Evolutionary conservation across 2,329 filamentous ascomycete species (phyloP), one percentile per base, ranked within the genome.

Genomic region (Periconia macrospinosa): DNA sequence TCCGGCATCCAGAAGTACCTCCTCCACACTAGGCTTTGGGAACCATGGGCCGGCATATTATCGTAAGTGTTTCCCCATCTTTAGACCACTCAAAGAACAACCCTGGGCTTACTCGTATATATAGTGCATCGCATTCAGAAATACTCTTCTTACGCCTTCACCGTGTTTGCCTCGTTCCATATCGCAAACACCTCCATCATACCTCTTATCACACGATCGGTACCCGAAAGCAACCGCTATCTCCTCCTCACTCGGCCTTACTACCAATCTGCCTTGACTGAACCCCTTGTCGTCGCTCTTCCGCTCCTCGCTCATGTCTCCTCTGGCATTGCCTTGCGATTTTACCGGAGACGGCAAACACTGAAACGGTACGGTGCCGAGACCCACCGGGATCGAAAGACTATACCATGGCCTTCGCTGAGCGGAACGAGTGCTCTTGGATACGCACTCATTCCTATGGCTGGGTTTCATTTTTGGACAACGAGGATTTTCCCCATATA

Each of bases 231-330:
- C 55, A 92, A 97, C 70, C 86, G 86, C 47, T 96, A 92, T 74
- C 86, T 97, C 46, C 87, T 97, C 59, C 90, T 96, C 73, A 92
- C 92, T 27, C 86, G 93, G 56, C 92, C 95, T 46, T 86, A 94
- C 73, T 97, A 97, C 78, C 93, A 97, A 74, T 92, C 91, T 19
- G 52, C 65, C 1, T 82, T 88, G 1, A 78, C 90, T 15, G 92
- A 97, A 70, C 90, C 91, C 3, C 77, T 95, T 18, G 81, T 97
- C 56, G 84, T 97, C 55, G 86, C 82, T 42, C 73, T 91, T 1
- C 92, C 93, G 2, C 78, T 96, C 19, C 72, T 86, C 53, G 83
- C 87, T 2, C 93, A 97, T 72, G 79, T 97, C 42, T 80, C 83
- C 14, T 89, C 91, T 0, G 92, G 93, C 35, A 70, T 97, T 6